Evolutionary conservation across 2,329 filamentous ascomycete genomes (phyloP), one percentile per base, ranked within the genome.

Genomic region (Akanthomyces muscarius): DNA sequence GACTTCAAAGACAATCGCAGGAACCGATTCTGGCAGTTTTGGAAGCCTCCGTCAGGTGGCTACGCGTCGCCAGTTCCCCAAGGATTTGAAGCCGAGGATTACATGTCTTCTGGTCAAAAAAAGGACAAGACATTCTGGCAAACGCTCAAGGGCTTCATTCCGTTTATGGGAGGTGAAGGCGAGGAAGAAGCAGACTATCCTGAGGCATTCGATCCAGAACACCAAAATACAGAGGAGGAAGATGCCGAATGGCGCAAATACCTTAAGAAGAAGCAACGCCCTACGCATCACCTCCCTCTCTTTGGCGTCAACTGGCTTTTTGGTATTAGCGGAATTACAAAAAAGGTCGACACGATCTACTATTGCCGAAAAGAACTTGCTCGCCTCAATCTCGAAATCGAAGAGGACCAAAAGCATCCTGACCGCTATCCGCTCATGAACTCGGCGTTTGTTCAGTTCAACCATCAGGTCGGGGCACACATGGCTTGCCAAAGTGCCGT

Each of bases 361-460:
- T 90, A 93, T 80, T 96, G 92, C 69, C 90, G 95, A 3, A 86
- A 88, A 66, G 89, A 98, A 73, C 76, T 99, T 33, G 93, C 95
- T 21, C 86, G 91, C 16, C 80, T 98, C 21, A 99, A 98, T 68
- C 72, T 93, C 59, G 93, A 98, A 72, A 97, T 99, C 61, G 93
- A 97, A 69, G 80, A 89, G 51, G 95, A 98, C 68, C 95, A 99
- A 73, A 83, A 89, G 60, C 83, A 95, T 55, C 89, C 90, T 0
- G 93, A 97, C 68, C 86, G 89, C 5, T 98, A 92, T 66, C 93
- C 94, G 0, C 78, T 93, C 53, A 96, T 97, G 92, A 97, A 91
- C 70, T 97, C 94, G 0, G 95, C 95, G 0, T 99, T 99, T 69
- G 92, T 99, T 65, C 95, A 99, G 73, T 99, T 99, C 82, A 97